Conservation (phyloP, 2,329 filamentous ascomycete genomes). For the Graphilbum fragrans region DNA sequence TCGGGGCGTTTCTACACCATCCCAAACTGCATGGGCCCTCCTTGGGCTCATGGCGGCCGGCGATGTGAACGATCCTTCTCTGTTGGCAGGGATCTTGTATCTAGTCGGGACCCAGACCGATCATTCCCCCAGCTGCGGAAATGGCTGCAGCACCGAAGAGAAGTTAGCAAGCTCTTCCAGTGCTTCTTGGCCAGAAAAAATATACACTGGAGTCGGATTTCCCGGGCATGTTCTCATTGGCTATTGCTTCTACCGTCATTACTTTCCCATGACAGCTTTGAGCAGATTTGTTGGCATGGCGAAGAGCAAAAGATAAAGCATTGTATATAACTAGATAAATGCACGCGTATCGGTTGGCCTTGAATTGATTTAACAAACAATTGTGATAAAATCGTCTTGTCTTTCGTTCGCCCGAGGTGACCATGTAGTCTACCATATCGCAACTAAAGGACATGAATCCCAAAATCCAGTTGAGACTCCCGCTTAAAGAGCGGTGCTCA, state of each 20-base stretch:
- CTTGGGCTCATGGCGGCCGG: conserved; percentile 14
- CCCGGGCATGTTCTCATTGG: conserved; percentile 2
- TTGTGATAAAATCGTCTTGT: too few relatives aligned
- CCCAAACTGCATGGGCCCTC: conserved; percentile 21
- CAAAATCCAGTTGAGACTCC: too few relatives aligned
- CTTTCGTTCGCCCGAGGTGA: too few relatives aligned
- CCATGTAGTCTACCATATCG: too few relatives aligned
- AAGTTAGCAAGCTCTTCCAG: too few relatives aligned
- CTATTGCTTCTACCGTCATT: conserved; percentile 4
- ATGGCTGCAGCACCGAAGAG: too few relatives aligned
- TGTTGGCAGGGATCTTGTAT: background rate
- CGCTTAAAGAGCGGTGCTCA: too few relatives aligned
- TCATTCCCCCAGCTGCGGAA: background rate
- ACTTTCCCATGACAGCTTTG: conserved; percentile 5
- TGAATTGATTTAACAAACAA: too few relatives aligned
- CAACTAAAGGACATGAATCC: too few relatives aligned
- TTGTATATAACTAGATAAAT: too few relatives aligned
- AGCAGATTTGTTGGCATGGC: background rate
- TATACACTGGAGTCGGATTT: conserved; percentile 4
- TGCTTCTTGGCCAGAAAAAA: conserved; percentile 2
- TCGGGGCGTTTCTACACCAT: conserved; percentile 13
- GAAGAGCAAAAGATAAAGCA: too few relatives aligned
- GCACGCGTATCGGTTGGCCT: too few relatives aligned
- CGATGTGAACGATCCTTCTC: background rate
- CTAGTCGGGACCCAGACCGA: conserved; percentile 1